A percentile compares a stretch with the other conserved stretches of the same genome.
These are phyloP conservation scores for Leptographium wingfieldii DNA, from an alignment of 2,329 filamentous ascomycete genomes.

Conservation along the genomic window DNA sequence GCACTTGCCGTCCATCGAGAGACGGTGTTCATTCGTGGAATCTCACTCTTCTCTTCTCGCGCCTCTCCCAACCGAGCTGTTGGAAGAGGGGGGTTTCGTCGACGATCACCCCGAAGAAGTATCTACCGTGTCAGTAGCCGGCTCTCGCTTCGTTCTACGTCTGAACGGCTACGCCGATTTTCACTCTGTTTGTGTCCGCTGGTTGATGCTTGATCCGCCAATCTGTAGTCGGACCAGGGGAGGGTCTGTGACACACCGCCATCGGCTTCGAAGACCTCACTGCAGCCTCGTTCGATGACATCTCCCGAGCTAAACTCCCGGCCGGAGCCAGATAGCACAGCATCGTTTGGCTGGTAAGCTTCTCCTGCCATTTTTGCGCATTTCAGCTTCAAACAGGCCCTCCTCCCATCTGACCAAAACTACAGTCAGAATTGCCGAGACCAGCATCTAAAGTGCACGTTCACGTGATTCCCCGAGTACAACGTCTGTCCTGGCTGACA, in stretches of 20 bases:
- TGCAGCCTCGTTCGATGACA: conserved; percentile 1
- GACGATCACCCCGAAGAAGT: background rate
- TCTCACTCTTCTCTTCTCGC: background rate
- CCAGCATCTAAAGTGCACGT: conserved; percentile 33
- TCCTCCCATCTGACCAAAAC: background rate
- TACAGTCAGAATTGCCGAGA: conserved; percentile 32
- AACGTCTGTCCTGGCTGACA: background rate
- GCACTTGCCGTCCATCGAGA: background rate
- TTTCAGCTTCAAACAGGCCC: background rate
- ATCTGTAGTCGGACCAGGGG: background rate
- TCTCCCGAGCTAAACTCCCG: background rate
- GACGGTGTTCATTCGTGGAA: background rate
- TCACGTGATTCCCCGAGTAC: background rate
- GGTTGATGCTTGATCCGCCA: background rate
- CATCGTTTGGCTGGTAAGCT: conserved; percentile 3
- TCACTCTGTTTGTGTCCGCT: background rate
- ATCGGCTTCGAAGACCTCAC: too few species aligned
- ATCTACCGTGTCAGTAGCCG: background rate
- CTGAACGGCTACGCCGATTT: background rate
- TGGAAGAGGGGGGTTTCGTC: background rate
- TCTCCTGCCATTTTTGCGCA: background rate
- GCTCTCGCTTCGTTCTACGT: background rate
- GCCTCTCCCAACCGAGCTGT: background rate
- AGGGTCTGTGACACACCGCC: background rate
- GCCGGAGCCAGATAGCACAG: background rate